These are phyloP conservation scores for Bocquillonia castaneifolia DNA, from an alignment of 441 rosid species.

Conservation along the genomic window DNA sequence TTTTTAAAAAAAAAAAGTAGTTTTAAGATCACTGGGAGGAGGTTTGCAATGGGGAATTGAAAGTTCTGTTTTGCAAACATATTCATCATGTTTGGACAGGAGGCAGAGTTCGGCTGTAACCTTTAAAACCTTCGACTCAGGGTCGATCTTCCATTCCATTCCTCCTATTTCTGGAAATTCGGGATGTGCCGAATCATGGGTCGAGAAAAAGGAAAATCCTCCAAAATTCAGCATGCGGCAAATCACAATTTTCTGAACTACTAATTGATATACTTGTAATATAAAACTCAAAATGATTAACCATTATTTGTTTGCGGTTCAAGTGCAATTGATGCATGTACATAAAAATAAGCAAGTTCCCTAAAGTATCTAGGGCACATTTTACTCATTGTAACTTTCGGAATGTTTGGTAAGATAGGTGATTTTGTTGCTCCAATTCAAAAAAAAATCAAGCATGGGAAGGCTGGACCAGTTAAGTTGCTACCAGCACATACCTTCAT, in stretches of 20 bases:
- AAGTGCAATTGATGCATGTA: no score
- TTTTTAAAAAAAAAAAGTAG: not conserved
- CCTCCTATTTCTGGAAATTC: no score
- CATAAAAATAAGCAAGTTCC: no score
- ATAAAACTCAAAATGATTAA: no score
- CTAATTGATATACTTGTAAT: no score
- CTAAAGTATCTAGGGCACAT: no score
- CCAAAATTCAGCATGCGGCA: no score
- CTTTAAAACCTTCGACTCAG: not conserved
- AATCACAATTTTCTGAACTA: not conserved
- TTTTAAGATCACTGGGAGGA: not conserved
- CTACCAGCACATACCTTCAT: constrained; percentile 19
- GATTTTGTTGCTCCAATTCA: constrained; percentile 24
- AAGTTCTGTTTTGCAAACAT: not conserved
- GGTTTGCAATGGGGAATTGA: no score
- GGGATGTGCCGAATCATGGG: no score
- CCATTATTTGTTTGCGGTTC: no score
- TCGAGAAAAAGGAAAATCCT: no score
- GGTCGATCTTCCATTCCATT: not conserved
- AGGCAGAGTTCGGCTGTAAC: not conserved
- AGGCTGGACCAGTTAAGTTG: constrained; percentile 22
- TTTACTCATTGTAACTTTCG: no score
- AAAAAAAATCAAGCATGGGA: constrained; percentile 5
- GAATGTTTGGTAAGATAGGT: constrained; percentile 28
- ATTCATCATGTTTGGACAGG: not conserved